These are phyloP conservation scores for Hirschfeldia incana DNA, from an alignment of 345 rosid species.

Conservation along the genomic window DNA sequence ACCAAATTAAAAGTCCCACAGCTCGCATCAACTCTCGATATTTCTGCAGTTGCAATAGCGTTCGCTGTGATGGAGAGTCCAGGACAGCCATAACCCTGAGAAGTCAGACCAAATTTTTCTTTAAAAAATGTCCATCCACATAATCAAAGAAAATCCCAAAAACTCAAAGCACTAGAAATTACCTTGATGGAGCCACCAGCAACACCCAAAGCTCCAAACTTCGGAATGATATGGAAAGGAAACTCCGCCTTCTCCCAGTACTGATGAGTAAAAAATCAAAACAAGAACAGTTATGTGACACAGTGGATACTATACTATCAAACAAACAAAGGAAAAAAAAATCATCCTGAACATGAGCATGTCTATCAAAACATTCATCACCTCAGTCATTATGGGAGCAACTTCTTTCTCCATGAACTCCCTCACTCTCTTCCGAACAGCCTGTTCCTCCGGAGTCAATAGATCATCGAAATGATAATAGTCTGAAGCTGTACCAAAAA, in stretches of 20 bases:
- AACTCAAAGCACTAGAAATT: background rate
- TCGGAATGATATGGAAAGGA: constrained; percentile 86
- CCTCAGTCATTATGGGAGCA: constrained; percentile 89
- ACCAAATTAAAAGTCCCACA: constrained; percentile 83
- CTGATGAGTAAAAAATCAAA: constrained; percentile 41
- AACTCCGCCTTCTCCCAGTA: constrained; percentile 99
- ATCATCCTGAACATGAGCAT: background rate
- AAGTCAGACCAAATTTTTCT: constrained; percentile 10
- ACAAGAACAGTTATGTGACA: background rate
- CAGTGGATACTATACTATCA: background rate
- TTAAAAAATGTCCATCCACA: background rate
- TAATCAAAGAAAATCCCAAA: background rate
- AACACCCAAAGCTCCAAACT: constrained; percentile 60
- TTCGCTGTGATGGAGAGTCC: constrained; percentile 73
- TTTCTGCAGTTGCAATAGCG: constrained; percentile 69
- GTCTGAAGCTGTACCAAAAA: constrained; percentile 93
- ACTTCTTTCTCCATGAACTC: constrained; percentile 88
- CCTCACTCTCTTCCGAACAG: constrained; percentile 63
- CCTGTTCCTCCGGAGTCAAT: constrained; percentile 76
- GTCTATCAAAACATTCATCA: constrained; percentile 30
- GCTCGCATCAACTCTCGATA: constrained; percentile 98
- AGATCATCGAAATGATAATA: constrained; percentile 77
- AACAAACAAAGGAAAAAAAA: background rate
- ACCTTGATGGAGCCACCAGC: constrained; percentile 96
- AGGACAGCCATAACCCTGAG: constrained; percentile 94